Evolutionary conservation across 192 early-diverging fungal species (phyloP).

Genomic region (Gigaspora rosea): DNA sequence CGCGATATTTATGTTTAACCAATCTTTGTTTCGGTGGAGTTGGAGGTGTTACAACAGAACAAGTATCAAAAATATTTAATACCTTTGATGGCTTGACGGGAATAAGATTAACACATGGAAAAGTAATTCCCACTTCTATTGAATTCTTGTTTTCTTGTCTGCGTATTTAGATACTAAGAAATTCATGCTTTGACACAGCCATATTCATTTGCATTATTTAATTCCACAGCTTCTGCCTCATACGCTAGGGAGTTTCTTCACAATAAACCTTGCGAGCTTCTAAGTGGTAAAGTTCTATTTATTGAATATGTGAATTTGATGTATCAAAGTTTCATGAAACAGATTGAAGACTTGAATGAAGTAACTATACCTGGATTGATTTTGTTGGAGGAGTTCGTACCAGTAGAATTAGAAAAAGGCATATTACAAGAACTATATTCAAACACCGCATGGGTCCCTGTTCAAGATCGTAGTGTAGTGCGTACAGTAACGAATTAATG

Average conservation of each 20-base stretch:
- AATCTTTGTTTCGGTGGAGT: slow-evolving; percentile 27
- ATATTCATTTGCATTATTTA: slow-evolving; percentile 30
- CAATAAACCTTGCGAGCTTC: slow-evolving; percentile 2
- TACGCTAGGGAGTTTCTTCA: slow-evolving; percentile 7
- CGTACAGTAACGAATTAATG: background rate
- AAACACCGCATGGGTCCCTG: background rate
- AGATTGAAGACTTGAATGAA: background rate
- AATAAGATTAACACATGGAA: slow-evolving; percentile 19
- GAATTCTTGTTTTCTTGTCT: background rate
- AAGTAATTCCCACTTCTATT: background rate
- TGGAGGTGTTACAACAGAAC: slow-evolving; percentile 18
- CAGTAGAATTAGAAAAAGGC: background rate
- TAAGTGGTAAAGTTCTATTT: slow-evolving; percentile 18
- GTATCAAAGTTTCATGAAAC: slow-evolving; percentile 28
- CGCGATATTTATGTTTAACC: slow-evolving; percentile 28
- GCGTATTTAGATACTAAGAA: background rate
- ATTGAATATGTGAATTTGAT: slow-evolving; percentile 31
- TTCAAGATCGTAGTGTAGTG: slow-evolving; percentile 29
- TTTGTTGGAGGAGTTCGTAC: slow-evolving; percentile 21
- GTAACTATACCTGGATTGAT: slow-evolving; percentile 8
- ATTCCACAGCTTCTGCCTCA: slow-evolving; percentile 8
- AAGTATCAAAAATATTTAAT: slow-evolving; percentile 4
- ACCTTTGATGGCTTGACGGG: slow-evolving; percentile 6
- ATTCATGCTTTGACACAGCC: slow-evolving; percentile 3
- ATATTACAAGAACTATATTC: slow-evolving; percentile 22